Evolutionary conservation across 2,329 filamentous ascomycete species (phyloP), one percentile per base, ranked within the genome.

Genomic region (Tolypocladium capitatum): DNA sequence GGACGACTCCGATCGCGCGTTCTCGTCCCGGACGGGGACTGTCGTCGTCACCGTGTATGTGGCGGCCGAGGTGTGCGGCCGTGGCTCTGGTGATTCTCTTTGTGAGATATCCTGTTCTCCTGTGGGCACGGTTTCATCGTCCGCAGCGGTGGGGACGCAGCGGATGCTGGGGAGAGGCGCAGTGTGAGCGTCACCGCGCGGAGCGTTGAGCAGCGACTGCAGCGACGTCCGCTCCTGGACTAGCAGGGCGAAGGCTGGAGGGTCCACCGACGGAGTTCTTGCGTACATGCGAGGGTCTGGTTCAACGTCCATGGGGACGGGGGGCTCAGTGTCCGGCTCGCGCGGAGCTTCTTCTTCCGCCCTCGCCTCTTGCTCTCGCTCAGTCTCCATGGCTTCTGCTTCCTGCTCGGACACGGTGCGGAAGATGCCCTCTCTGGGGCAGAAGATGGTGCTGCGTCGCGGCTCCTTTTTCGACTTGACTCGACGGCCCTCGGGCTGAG

Each of bases 371-470:
- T 53, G 56, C 35, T 58, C 56, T 21, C 59, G 54, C 36, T 63
- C 58, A 0, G 58, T 61, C 48, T 70, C 65, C 48, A 73, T 60
- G 5, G 66, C 68, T 18, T 69, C 68, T 11, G 72, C 68, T 49
- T 77, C 73, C 50, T 73, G 65, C 53, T 78, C 71, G 1, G 78
- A 76, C 41, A 81, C 65, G 2, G 78, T 78, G 43, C 75, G 74
- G 59, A 83, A 82, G 47, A 79, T 76, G 43, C 80, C 83, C 56
- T 83, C 73, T 18, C 74, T 73, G 5, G 81, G 77, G 13, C 78
- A 73, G 55, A 83, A 77, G 47, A 81, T 71, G 34, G 73, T 76
- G 56, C 69, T 75, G 27, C 60, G 73, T 54, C 68, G 73, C 48
- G 63, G 67, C 55, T 61, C 70, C 46, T 68, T 65, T 47, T 58